A percentile compares a stretch with the other conserved stretches of the same genome.
phyloP scores from a whole-genome alignment of 1,284 basidiomycete genomes.

The Entoloma clypeatum region DNA sequence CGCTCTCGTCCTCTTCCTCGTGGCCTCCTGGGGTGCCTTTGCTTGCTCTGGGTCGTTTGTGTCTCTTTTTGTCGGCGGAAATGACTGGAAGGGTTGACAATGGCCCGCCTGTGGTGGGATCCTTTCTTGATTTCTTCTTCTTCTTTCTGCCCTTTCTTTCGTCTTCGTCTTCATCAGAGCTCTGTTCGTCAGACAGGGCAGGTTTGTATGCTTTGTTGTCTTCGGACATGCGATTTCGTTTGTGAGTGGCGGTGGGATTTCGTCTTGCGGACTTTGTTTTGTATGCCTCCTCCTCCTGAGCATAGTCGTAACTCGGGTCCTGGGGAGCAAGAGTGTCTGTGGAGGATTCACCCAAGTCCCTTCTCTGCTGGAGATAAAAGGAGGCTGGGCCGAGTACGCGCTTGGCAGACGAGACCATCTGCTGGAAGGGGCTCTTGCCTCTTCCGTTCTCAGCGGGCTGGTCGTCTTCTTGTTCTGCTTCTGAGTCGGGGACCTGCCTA shows the following conservation, averaged over 20 bases:
- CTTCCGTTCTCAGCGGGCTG: constrained; percentile 32
- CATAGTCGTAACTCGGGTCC: constrained; percentile 72
- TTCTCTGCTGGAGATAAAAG: constrained; percentile 57
- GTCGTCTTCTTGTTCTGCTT: constrained; percentile 60
- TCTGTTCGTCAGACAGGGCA: constrained; percentile 54
- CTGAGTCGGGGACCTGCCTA: constrained; percentile 59
- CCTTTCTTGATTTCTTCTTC: constrained; percentile 57
- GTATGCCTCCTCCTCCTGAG: constrained; percentile 65
- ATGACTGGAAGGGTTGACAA: constrained; percentile 65
- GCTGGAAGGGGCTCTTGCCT: constrained; percentile 62
- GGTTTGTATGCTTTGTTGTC: constrained; percentile 81
- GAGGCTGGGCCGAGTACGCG: constrained; percentile 52
- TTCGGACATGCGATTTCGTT: constrained; percentile 58
- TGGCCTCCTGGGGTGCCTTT: constrained; percentile 17
- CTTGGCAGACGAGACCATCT: too few relatives aligned
- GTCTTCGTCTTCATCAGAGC: constrained; percentile 58
- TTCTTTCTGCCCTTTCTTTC: constrained; percentile 45
- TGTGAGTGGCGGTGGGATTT: constrained; percentile 34
- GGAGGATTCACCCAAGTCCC: constrained; percentile 42
- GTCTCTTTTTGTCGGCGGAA: constrained; percentile 52
- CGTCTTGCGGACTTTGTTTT: constrained; percentile 39
- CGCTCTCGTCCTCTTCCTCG: constrained; percentile 41
- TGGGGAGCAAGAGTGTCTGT: too few relatives aligned
- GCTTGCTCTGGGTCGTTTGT: constrained; percentile 40
- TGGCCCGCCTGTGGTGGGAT: constrained; percentile 50